Base-by-base conservation (phyloP, 345 rosid species). In the Turritis glabra region DNA sequence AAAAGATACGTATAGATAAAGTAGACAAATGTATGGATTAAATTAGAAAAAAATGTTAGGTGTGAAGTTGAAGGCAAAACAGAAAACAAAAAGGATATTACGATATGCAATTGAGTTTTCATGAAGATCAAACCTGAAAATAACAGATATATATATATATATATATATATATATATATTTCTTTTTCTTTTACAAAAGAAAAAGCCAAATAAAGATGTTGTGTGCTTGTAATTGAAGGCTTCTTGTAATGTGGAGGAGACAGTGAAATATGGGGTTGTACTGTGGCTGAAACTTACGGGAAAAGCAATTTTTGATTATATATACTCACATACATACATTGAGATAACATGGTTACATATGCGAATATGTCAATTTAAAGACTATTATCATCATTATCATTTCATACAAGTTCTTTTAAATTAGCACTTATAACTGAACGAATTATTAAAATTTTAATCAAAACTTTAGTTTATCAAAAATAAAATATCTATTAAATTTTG, bases 161-260 rank as follows among this genome's bases (percentile, higher is more conserved):
- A n/a, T n/a, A 56, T 55, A 37, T 12, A 51, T 70, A 44, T 25
- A 25, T 53, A 41, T 3, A 33, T 33, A n/a, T 3, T 22, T 19
- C 5, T 23, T 62, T 76, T 44, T 37, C 35, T 25, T 25, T 55
- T 40, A 71, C 4, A 54, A 64, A 63, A 71, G 65, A 62, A 62
- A 76, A 64, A 46, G 64, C 7, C 32, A 47, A 62, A 60, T 47
- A 68, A 69, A 56, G 54, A 77, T 62, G 35, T 69, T 62, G 69
- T 38, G 44, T 78, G 73, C 73, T 78, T 78, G 64, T 59, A 71
- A 57, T 2, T 26, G 47, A 77, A 77, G 80, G 71, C 58, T 76
- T 77, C 76, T 71, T 57, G 72, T 64, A 72, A 78, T 72, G 74
- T 78, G 77, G 69, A 71, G 52, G 80, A 72, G 81, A 72, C 77